Conservation (phyloP, 31 red algal species). For the Bonnemaisonia californica region DNA sequence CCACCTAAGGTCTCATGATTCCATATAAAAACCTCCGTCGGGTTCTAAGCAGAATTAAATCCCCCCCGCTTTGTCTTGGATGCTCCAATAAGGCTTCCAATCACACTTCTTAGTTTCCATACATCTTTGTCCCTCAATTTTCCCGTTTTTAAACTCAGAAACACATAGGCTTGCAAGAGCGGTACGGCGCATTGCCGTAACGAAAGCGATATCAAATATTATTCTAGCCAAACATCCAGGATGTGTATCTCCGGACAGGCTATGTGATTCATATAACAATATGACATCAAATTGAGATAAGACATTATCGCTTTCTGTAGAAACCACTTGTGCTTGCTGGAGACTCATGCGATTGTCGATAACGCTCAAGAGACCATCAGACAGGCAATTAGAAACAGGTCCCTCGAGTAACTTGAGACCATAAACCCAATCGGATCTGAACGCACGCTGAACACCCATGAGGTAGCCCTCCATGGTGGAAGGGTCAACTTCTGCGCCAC, state of each 20-base stretch:
- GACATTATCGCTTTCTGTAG: background rate
- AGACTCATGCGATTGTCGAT: too few relatives aligned
- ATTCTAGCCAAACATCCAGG: slow-evolving; percentile 1
- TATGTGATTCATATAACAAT: background rate
- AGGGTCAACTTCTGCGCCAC: too few relatives aligned
- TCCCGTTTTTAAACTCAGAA: background rate
- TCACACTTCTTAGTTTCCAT: background rate
- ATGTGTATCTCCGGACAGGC: background rate
- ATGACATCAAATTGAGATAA: background rate
- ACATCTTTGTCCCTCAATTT: slow-evolving; percentile 15
- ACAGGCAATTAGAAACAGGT: background rate
- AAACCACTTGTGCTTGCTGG: background rate
- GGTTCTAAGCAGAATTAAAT: background rate
- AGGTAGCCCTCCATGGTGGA: too few relatives aligned
- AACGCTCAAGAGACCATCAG: background rate
- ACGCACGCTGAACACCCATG: too few relatives aligned
- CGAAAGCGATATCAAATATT: slow-evolving; percentile 18
- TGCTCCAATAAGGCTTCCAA: slow-evolving; percentile 6
- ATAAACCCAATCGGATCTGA: too few relatives aligned
- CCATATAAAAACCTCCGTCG: slow-evolving; percentile 2
- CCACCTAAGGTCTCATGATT: slow-evolving; percentile 2
- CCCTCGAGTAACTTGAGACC: too few relatives aligned
- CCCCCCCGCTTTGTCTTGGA: slow-evolving; percentile 11
- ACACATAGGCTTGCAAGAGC: slow-evolving; percentile 3
- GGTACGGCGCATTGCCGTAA: slow-evolving; percentile 32